A percentile compares a stretch with the other conserved stretches of the same genome.
phyloP scores from a whole-genome alignment of 139 green algal genomes.

The Gonium pectorale region DNA sequence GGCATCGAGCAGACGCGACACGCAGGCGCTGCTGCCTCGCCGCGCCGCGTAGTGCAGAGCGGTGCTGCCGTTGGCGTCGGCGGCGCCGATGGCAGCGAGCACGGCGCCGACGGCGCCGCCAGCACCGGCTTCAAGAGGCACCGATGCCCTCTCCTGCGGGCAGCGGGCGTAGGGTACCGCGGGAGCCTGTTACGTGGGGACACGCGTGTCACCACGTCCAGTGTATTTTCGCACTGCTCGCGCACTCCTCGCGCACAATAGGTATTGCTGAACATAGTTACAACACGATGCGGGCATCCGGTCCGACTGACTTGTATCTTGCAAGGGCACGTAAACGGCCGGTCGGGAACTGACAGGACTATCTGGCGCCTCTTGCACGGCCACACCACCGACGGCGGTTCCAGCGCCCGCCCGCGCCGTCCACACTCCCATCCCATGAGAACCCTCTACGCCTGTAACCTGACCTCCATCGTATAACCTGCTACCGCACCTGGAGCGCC shows the following conservation, averaged over 20 bases:
- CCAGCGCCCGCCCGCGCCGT: not conserved
- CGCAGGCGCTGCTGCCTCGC: not conserved
- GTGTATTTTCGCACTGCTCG: too few species aligned
- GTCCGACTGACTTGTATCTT: too few species aligned
- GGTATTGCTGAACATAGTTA: not conserved
- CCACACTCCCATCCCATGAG: too few species aligned
- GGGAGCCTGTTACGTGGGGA: too few species aligned
- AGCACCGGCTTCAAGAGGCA: not conserved
- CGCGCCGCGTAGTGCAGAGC: constrained; percentile 30
- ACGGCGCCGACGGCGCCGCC: not conserved
- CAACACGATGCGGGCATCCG: not conserved
- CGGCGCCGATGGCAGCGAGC: not conserved
- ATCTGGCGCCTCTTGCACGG: not conserved
- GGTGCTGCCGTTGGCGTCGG: constrained; percentile 27
- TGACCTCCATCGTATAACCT: too few species aligned
- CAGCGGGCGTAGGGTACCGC: not conserved
- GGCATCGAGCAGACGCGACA: constrained; percentile 19
- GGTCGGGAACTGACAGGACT: not conserved
- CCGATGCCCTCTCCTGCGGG: not conserved
- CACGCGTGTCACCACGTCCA: too few species aligned
- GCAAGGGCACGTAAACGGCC: not conserved
- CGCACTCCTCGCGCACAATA: too few species aligned
- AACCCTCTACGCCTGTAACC: too few species aligned
- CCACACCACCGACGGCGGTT: not conserved
- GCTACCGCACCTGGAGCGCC: not conserved